A percentile compares a stretch with the other conserved stretches of the same genome.
These are phyloP conservation scores for Setaria viridis DNA, from an alignment of 202 grass and related monocot genomes.

Conservation along the genomic window DNA sequence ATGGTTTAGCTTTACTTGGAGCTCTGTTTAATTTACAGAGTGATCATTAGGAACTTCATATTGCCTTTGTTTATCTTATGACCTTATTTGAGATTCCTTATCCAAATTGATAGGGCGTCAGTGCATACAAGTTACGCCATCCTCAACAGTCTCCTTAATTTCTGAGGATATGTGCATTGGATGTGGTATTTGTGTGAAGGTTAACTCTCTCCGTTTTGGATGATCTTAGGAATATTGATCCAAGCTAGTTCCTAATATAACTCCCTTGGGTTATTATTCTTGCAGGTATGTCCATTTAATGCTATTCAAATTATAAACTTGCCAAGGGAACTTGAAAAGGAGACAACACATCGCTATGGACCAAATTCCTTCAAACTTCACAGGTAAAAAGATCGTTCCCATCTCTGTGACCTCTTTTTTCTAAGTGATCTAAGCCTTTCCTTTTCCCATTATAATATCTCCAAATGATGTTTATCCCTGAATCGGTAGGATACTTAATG, in stretches of 20 bases:
- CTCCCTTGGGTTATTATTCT: neutral
- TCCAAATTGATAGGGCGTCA: slow-evolving; percentile 61
- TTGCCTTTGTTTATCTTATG: slow-evolving; percentile 17
- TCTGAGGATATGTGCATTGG: slow-evolving; percentile 88
- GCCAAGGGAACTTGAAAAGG: slow-evolving; percentile 74
- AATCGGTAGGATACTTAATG: neutral
- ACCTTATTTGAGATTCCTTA: neutral
- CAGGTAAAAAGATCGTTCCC: slow-evolving; percentile 46
- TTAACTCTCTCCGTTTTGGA: neutral
- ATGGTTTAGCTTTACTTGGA: neutral
- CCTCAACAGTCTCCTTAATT: slow-evolving; percentile 75
- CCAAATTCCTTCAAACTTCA: slow-evolving; percentile 91
- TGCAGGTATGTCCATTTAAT: slow-evolving; percentile 85
- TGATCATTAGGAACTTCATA: neutral
- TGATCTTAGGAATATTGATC: neutral
- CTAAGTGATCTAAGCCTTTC: neutral
- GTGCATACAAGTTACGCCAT: slow-evolving; percentile 76
- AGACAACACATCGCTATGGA: slow-evolving; percentile 91
- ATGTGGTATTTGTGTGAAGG: slow-evolving; percentile 95
- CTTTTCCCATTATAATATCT: neutral
- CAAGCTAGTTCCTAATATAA: slow-evolving; percentile 15
- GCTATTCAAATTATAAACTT: slow-evolving; percentile 94
- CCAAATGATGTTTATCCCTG: neutral
- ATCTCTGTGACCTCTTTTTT: neutral
- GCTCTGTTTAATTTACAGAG: slow-evolving; percentile 1